Percentiles rank a stretch among this genome's conserved stretches.
phyloP scores from a whole-genome alignment of 345 rosid genomes.

The Lepidium didymum region DNA sequence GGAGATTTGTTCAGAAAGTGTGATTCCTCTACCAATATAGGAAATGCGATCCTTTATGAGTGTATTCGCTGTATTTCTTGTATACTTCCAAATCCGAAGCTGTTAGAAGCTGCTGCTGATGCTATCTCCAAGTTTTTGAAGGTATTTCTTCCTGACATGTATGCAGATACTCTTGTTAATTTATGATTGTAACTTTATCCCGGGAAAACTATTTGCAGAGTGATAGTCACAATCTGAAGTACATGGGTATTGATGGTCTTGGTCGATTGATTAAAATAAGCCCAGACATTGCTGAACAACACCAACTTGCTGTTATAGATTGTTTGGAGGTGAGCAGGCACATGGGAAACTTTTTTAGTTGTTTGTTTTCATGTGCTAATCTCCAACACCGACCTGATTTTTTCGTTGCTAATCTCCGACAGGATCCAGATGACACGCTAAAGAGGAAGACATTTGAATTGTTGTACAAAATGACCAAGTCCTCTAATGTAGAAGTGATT shows the following conservation, averaged over 20 bases:
- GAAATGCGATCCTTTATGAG: slow-evolving; percentile 88
- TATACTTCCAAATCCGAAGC: slow-evolving; percentile 72
- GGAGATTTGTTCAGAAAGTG: slow-evolving; percentile 89
- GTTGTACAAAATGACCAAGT: slow-evolving; percentile 94
- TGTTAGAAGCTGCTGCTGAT: slow-evolving; percentile 85
- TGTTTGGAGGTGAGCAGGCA: slow-evolving; percentile 80
- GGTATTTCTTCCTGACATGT: slow-evolving; percentile 37
- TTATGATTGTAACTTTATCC: slow-evolving; percentile 8
- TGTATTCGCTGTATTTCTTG: slow-evolving; percentile 90
- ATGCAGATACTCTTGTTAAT: neutral
- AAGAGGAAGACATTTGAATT: slow-evolving; percentile 95
- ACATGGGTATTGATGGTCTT: slow-evolving; percentile 95
- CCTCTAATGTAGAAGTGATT: slow-evolving; percentile 93
- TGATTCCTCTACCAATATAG: slow-evolving; percentile 81
- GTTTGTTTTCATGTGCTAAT: neutral
- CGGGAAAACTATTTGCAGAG: slow-evolving; percentile 50
- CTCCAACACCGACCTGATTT: neutral
- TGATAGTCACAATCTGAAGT: slow-evolving; percentile 91
- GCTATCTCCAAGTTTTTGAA: slow-evolving; percentile 82
- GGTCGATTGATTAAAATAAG: slow-evolving; percentile 84
- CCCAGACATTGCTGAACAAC: slow-evolving; percentile 96
- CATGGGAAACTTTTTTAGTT: neutral
- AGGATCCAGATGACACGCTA: slow-evolving; percentile 98
- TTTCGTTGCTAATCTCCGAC: slow-evolving; percentile 17
- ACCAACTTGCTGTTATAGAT: slow-evolving; percentile 96